Evolutionary conservation across 1,284 basidiomycete genomes (phyloP).

Genomic region (Malassezia obtusa): DNA sequence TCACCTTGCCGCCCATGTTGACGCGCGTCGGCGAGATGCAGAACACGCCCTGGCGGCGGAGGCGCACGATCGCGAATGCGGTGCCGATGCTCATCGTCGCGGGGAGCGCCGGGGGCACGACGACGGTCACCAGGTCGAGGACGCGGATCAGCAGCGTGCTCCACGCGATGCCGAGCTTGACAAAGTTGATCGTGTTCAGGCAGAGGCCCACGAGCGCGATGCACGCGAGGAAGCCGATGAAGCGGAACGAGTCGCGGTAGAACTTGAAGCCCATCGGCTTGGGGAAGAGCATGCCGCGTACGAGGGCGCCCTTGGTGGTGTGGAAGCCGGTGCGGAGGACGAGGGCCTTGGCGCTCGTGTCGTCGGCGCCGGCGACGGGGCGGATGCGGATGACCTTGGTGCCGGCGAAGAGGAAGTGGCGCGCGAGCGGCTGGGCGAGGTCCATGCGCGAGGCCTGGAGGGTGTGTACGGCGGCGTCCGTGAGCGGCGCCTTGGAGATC

Average conservation of each 20-base stretch:
- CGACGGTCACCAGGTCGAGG: conserved; percentile 91
- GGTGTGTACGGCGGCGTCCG: conserved; percentile 23
- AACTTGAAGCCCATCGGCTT: conserved; percentile 90
- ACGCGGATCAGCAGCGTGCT: conserved; percentile 84
- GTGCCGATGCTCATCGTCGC: conserved; percentile 96
- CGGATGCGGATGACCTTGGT: conserved; percentile 88
- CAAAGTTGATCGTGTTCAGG: conserved; percentile 70
- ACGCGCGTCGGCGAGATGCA: conserved; percentile 95
- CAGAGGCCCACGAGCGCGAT: conserved; percentile 68
- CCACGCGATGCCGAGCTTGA: conserved; percentile 73
- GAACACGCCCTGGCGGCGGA: conserved; percentile 81
- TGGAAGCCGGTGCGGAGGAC: conserved; percentile 91
- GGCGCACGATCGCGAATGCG: conserved; percentile 80
- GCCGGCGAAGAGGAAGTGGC: conserved; percentile 81
- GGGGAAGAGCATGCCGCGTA: conserved; percentile 96
- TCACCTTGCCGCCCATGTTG: conserved; percentile 91
- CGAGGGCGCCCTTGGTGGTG: conserved; percentile 91
- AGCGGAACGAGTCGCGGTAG: conserved; percentile 92
- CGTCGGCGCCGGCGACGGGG: conserved; percentile 47
- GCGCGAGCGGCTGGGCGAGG: conserved; percentile 62
- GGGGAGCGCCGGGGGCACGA: conserved; percentile 92
- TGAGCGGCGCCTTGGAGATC: conserved; percentile 69
- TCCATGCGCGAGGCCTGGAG: conserved; percentile 47
- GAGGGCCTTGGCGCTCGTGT: conserved; percentile 62
- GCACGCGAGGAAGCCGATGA: conserved; percentile 80